A percentile compares a stretch with the other conserved stretches of the same genome.
phyloP scores from a whole-genome alignment of 139 green algal genomes.

The Chlamydomonas urium region DNA sequence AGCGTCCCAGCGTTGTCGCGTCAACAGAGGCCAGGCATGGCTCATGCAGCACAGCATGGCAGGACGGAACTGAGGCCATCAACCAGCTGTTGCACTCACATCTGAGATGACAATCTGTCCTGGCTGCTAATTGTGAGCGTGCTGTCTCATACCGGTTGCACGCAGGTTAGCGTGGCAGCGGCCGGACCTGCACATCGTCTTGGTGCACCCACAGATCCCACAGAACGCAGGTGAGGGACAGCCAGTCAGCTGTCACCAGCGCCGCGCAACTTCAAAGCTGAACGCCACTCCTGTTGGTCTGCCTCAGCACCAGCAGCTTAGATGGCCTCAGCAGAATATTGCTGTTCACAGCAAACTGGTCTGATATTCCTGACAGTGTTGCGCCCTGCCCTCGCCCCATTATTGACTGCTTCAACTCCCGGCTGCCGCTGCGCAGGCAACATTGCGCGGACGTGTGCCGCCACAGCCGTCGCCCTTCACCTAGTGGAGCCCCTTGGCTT shows the following conservation, averaged over 20 bases:
- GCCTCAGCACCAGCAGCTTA: no score
- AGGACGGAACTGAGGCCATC: neutral
- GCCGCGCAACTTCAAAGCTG: neutral
- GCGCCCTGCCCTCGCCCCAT: neutral
- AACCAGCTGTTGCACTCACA: neutral
- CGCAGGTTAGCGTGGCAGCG: slow-evolving; percentile 43
- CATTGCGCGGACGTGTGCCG: slow-evolving; percentile 71
- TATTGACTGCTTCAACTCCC: neutral
- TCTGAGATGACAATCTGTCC: neutral
- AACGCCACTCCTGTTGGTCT: neutral
- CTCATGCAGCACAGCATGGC: neutral
- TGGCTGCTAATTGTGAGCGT: no score
- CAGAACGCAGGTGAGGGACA: slow-evolving; percentile 56
- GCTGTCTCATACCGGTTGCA: no score
- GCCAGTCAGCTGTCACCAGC: no score
- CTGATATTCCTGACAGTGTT: neutral
- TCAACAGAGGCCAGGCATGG: neutral
- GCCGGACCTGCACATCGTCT: slow-evolving; percentile 62
- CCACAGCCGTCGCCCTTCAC: slow-evolving; percentile 67
- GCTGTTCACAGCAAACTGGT: neutral
- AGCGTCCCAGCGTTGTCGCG: neutral
- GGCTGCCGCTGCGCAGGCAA: slow-evolving; percentile 71
- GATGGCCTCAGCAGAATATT: no score
- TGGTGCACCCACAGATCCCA: slow-evolving; percentile 73
- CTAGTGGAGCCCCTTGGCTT: slow-evolving; percentile 82